Conservation (phyloP, 2,329 filamentous ascomycete species). For the Diplodia intermedia region DNA sequence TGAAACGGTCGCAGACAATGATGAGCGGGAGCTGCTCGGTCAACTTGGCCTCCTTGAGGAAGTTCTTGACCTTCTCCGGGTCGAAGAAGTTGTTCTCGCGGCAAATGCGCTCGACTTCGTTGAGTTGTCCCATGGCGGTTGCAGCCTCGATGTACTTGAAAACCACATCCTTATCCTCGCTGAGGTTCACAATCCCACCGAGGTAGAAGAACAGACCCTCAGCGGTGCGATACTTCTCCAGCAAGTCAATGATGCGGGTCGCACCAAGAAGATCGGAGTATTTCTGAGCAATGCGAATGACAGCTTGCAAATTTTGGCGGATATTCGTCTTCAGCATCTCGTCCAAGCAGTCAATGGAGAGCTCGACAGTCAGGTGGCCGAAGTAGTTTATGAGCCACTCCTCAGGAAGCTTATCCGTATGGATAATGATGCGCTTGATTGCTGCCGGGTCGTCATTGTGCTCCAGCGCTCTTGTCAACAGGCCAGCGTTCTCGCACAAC, state of each 20-base stretch:
- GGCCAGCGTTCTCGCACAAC: conserved; percentile 90
- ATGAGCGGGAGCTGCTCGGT: conserved; percentile 94
- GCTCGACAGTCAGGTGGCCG: conserved; percentile 91
- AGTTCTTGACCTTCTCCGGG: conserved; percentile 97
- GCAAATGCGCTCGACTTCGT: conserved; percentile 96
- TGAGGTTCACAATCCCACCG: conserved; percentile 96
- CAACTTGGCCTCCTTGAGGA: conserved; percentile 93
- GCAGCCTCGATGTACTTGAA: conserved; percentile 99
- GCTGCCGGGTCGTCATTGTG: conserved; percentile 89
- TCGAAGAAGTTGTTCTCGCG: conserved; percentile 89
- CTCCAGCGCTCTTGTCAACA: conserved; percentile 76
- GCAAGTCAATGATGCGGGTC: conserved; percentile 85
- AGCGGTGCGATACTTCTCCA: conserved; percentile 96
- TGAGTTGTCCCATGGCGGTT: conserved; percentile 89
- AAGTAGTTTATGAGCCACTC: conserved; percentile 96
- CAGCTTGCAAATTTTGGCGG: conserved; percentile 92
- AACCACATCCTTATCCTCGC: conserved; percentile 91
- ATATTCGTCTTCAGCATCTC: conserved; percentile 98
- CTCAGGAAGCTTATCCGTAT: conserved; percentile 83
- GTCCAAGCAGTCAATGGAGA: conserved; percentile 91
- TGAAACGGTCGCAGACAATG: conserved; percentile 99
- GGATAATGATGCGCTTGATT: conserved; percentile 88
- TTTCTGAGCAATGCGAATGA: conserved; percentile 95
- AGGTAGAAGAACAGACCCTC: conserved; percentile 99
- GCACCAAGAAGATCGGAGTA: conserved; percentile 94